Evolutionary conservation across 371 early-diverging fungal species (phyloP).

Genomic region (Apophysomyces ossiformis): DNA sequence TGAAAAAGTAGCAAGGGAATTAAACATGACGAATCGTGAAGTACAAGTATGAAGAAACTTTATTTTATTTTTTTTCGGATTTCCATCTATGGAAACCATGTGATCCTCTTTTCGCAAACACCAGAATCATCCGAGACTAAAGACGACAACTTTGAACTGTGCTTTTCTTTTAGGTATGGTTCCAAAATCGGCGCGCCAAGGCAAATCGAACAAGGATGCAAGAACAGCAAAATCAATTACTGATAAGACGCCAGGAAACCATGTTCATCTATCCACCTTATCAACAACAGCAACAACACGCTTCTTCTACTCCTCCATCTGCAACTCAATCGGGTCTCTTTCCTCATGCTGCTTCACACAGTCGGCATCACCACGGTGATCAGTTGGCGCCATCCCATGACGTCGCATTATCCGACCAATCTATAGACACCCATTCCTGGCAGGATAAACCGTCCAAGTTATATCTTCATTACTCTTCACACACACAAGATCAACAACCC

Average conservation of each 20-base stretch:
- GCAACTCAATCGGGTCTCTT: conserved; percentile 1
- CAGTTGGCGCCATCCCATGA: conserved; percentile 2
- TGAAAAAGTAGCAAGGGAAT: conserved; percentile 78
- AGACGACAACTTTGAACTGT: conserved; percentile 1
- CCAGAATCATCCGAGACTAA: conserved; percentile 6
- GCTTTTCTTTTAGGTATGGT: conserved; percentile 32
- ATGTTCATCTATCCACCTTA: conserved; percentile 13
- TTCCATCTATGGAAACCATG: conserved; percentile 31
- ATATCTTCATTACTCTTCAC: conserved; percentile 6
- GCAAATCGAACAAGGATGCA: conserved; percentile 34
- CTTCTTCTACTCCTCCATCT: not conserved
- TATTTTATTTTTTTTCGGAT: conserved; percentile 29
- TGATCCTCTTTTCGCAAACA: conserved; percentile 22
- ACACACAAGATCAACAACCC: conserved; percentile 12
- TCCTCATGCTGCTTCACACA: conserved; percentile 4
- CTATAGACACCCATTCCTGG: not conserved
- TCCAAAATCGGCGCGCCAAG: conserved; percentile 41
- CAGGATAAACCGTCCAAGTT: conserved; percentile 6
- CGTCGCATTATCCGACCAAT: conserved; percentile 2
- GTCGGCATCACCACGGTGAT: not conserved
- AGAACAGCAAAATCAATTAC: conserved; percentile 25
- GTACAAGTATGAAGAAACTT: conserved; percentile 72
- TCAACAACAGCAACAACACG: not conserved
- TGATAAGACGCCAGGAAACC: conserved; percentile 20
- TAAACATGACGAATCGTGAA: conserved; percentile 92